Base-by-base conservation (phyloP, 2,329 filamentous ascomycete genomes). In the Venturia asperata region DNA sequence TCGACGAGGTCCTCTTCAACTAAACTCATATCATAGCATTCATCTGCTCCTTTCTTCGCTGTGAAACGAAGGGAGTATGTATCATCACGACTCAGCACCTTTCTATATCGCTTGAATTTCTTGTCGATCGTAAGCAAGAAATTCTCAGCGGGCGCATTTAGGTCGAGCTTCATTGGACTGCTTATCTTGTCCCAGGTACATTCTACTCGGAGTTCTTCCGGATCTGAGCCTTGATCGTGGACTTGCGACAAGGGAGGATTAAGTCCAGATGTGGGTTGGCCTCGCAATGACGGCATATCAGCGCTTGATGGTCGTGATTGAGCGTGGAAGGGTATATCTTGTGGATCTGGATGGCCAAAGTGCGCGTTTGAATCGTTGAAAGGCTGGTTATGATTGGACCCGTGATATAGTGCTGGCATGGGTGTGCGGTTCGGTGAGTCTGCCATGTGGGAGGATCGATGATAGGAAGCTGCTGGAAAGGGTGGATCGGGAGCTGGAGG, bases 31-130 rank as follows among this genome's bases (percentile, higher is more conserved):
- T 11, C 34, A 27, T 58, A 39, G 24, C 55, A 15, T 15, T 11
- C 34, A 24, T 58, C 55, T 30, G 55, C 17, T 19, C 27, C 55
- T 39, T 30, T 58, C 55, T 34, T 19, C 7, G 19, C 24, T 30
- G 55, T 58, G 55, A 58, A 58, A 24, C 55, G 55, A 34, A 58
- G 19, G 24, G 34, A 58, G 24, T 58, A n/a, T 7, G 24, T 58
- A 41, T 41, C 39, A 58, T 39, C 27, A 19, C 55, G 55, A n/a
- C 27, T n/a, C 55, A 58, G 24, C 24, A 39, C 34, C 21, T 39
- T 58, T 19, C n/a, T 58, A 19, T 24, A 58, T 6, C 17, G 24
- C 19, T 15, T 39, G 55, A 58, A 58, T 30, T 58, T 58, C 19
- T 30, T 34, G 19, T 58, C 55, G 7, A 58, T n/a, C 6, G 34